These are phyloP conservation scores for Plantago ovata DNA, from an alignment of 257 asterid genomes.

Conservation along the genomic window DNA sequence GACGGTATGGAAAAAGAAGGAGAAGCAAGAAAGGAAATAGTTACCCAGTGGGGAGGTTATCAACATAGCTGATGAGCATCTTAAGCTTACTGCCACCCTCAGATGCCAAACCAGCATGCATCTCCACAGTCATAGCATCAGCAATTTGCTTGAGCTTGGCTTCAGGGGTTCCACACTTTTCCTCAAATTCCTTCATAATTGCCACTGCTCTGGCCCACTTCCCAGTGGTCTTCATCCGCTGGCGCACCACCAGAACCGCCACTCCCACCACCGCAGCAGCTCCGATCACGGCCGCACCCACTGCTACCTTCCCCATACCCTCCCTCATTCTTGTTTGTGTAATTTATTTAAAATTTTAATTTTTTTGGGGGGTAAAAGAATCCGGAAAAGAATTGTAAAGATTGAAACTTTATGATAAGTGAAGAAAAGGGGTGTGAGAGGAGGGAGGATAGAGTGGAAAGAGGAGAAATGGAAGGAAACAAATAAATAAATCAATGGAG, in stretches of 20 bases:
- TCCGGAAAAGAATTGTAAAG: no score
- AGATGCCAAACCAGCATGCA: constrained; percentile 85
- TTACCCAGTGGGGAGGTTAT: constrained; percentile 78
- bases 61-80: constrained; percentile 81
- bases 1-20: no score
- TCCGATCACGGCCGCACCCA: constrained; percentile 72
- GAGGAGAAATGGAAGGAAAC: no score
- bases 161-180: constrained; percentile 72
- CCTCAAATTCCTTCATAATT: constrained; percentile 63
- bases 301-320: constrained; percentile 60
- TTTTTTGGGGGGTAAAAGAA: no score
- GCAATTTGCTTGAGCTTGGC: constrained; percentile 57
- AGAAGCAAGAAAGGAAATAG: no score
- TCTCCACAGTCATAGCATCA: constrained; percentile 80
- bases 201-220: constrained; percentile 57
- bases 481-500: no score
- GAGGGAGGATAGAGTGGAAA: no score
- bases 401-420: no score
- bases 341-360: no score
- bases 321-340: constrained; percentile 1
- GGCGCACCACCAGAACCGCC: constrained; percentile 59
- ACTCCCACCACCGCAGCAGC: constrained; percentile 62
- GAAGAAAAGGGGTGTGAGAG: no score
- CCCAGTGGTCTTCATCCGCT: constrained; percentile 57
- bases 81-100: constrained; percentile 88